Conservation (phyloP, 768 basidiomycete genomes). For the Kwoniella shandongensis region DNA sequence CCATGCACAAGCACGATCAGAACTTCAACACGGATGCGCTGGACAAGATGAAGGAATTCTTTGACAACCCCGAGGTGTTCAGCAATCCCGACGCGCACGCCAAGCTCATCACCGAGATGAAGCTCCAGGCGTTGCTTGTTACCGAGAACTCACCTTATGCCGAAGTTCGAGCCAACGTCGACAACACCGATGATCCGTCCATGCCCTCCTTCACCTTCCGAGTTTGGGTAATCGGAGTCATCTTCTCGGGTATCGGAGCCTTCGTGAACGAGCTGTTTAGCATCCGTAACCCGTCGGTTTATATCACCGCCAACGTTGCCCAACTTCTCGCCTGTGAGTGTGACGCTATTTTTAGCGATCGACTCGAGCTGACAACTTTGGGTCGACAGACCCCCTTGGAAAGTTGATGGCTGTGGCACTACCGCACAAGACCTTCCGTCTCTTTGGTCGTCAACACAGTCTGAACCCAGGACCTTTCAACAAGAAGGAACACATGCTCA, state of each 20-base stretch:
- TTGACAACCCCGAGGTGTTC: constrained; percentile 24
- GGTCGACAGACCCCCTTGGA: constrained; percentile 33
- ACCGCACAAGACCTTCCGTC: constrained; percentile 23
- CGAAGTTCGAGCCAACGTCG: constrained; percentile 70
- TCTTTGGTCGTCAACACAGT: constrained; percentile 28
- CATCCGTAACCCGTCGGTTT: constrained; percentile 59
- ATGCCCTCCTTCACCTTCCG: constrained; percentile 48
- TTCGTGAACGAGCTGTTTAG: constrained; percentile 63
- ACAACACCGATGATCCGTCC: constrained; percentile 47
- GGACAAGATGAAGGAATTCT: constrained; percentile 28
- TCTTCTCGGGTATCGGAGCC: constrained; percentile 57
- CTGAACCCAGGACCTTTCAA: constrained; percentile 48
- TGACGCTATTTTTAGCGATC: neutral
- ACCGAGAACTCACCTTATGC: constrained; percentile 77
- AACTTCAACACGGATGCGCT: constrained; percentile 34
- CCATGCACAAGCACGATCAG: constrained; percentile 38
- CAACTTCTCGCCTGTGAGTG: constrained; percentile 63
- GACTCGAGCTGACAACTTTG: neutral
- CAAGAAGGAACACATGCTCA: constrained; percentile 49
- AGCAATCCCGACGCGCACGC: constrained; percentile 16
- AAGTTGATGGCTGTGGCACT: constrained; percentile 25
- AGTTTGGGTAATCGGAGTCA: constrained; percentile 42
- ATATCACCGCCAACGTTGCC: constrained; percentile 69
- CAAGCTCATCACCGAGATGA: constrained; percentile 39
- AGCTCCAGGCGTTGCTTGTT: constrained; percentile 36